These are phyloP conservation scores for Colletotrichum cuscutae DNA, from an alignment of 2,329 filamentous ascomycete genomes.

Conservation along the genomic window DNA sequence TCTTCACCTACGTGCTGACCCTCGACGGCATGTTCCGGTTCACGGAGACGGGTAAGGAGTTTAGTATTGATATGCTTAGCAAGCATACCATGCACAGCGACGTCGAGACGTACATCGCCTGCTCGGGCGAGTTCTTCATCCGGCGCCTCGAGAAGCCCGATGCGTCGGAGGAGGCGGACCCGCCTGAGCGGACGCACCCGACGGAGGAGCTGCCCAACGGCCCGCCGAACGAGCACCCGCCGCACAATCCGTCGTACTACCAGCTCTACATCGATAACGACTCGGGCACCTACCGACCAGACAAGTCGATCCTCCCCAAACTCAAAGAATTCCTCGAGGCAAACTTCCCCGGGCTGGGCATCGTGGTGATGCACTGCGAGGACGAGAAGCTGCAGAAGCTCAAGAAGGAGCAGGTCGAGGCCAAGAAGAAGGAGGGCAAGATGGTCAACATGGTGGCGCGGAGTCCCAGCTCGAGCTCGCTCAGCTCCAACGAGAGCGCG, in stretches of 20 bases:
- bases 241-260: conserved; percentile 68
- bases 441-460: conserved; percentile 66
- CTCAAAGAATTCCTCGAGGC: conserved; percentile 75
- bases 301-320: conserved; percentile 77
- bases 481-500: conserved; percentile 61
- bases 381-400: conserved; percentile 77
- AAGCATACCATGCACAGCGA: conserved; percentile 99
- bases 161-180: conserved; percentile 53
- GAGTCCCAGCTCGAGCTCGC: conserved; percentile 55
- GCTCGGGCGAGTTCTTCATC: conserved; percentile 92
- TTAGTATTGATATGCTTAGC: conserved; percentile 90
- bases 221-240: conserved; percentile 55
- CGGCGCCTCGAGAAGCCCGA: conserved; percentile 69
- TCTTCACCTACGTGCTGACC: conserved; percentile 93
- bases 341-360: conserved; percentile 81
- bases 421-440: conserved; percentile 73
- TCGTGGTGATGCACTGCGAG: conserved; percentile 82
- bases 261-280: conserved; percentile 96
- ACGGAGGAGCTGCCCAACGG: conserved; percentile 57
- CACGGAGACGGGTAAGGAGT: conserved; percentile 95
- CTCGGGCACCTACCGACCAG: conserved; percentile 91
- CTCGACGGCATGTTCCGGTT: conserved; percentile 89
- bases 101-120: conserved; percentile 90
- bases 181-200: conserved; percentile 62
- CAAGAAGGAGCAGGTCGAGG: conserved; percentile 79